Evolutionary conservation across 441 rosid genomes (phyloP).

Genomic region (Omphalea diandra): DNA sequence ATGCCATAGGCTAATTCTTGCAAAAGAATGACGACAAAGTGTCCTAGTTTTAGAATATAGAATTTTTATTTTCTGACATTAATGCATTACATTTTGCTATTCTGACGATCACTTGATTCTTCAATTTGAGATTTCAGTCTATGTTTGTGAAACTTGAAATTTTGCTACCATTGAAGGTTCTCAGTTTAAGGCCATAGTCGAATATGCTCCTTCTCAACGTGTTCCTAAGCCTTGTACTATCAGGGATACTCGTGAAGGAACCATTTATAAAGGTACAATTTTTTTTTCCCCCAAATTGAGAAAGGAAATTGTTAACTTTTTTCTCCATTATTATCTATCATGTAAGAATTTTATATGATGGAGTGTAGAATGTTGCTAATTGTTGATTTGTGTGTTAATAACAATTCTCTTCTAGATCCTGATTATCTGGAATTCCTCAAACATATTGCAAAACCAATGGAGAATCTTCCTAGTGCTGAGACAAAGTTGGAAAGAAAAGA

Average conservation of each 20-base stretch:
- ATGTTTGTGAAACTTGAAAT: background rate
- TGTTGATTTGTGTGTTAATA: background rate
- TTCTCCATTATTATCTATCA: background rate
- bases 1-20: background rate
- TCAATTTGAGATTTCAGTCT: too few relatives aligned
- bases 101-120: background rate
- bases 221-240: slow-evolving; percentile 46
- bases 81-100: background rate
- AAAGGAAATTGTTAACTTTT: background rate
- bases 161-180: slow-evolving; percentile 39
- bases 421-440: slow-evolving; percentile 84
- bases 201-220: slow-evolving; percentile 77
- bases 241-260: slow-evolving; percentile 73
- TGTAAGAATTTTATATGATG: background rate
- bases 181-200: slow-evolving; percentile 71
- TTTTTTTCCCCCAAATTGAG: background rate
- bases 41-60: background rate
- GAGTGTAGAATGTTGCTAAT: background rate
- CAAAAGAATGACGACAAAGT: background rate
- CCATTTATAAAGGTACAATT: slow-evolving; percentile 51
- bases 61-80: background rate
- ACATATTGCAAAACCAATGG: slow-evolving; percentile 60
- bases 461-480: slow-evolving; percentile 70
- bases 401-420: slow-evolving; percentile 46
- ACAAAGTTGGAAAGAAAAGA: slow-evolving; percentile 71